These are phyloP conservation scores for Jatropha multifida DNA, from an alignment of 441 rosid genomes.

Conservation along the genomic window DNA sequence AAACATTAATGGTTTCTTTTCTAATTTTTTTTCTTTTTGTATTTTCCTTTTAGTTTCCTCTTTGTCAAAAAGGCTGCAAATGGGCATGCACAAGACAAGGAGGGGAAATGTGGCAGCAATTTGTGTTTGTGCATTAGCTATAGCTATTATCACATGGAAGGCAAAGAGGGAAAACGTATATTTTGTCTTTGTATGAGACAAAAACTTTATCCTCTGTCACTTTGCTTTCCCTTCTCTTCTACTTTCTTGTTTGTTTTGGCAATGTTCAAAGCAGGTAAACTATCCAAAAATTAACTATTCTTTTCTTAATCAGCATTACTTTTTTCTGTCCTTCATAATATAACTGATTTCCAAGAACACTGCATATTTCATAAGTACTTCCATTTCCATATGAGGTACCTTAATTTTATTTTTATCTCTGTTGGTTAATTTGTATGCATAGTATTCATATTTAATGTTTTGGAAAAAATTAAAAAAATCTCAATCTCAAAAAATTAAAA, in stretches of 20 bases:
- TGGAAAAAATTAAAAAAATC: no score
- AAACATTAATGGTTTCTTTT: slow-evolving; percentile 9
- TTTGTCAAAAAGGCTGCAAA: slow-evolving; percentile 32
- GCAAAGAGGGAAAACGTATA: slow-evolving; percentile 21
- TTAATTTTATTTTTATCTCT: no score
- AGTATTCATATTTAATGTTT: no score
- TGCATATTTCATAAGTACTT: not conserved
- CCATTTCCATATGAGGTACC: not conserved
- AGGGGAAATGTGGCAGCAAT: slow-evolving; percentile 16
- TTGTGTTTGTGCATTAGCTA: slow-evolving; percentile 15
- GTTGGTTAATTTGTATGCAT: no score
- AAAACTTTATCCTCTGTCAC: slow-evolving; percentile 10
- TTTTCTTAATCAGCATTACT: slow-evolving; percentile 9
- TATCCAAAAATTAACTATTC: not conserved
- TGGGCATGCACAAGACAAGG: slow-evolving; percentile 23
- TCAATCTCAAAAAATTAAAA: no score
- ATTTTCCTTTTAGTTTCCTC: slow-evolving; percentile 2
- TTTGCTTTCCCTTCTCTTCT: slow-evolving; percentile 19
- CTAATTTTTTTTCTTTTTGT: slow-evolving; percentile 4
- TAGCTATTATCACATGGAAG: slow-evolving; percentile 26
- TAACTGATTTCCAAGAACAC: not conserved
- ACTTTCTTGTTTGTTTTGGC: not conserved
- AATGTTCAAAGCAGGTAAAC: not conserved
- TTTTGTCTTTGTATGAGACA: slow-evolving; percentile 30
- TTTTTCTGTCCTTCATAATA: not conserved